Percentiles rank a stretch among this genome's conserved stretches.
Evolutionary conservation across 129 eudicot genomes (phyloP).

Genomic region (Apium graveolens): DNA sequence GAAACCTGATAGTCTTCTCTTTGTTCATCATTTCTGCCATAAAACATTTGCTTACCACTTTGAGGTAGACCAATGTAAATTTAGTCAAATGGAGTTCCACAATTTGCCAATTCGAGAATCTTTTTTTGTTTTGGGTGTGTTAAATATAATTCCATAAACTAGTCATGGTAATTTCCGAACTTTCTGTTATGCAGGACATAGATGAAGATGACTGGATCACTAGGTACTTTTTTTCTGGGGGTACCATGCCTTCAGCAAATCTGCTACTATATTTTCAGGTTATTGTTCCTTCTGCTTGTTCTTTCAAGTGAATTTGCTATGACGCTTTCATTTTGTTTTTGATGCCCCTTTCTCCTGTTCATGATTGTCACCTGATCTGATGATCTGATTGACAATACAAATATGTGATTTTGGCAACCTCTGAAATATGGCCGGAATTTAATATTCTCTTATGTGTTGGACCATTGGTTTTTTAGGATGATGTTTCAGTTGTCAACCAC

Average conservation of each 20-base stretch:
- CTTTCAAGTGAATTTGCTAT: background rate
- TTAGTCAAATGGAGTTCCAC: background rate
- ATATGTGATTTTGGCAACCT: background rate
- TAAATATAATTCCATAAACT: background rate
- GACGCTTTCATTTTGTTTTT: background rate
- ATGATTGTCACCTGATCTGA: background rate
- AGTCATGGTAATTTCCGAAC: background rate
- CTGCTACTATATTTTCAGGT: constrained; percentile 97
- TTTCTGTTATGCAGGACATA: constrained; percentile 55
- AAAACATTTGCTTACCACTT: constrained; percentile 92
- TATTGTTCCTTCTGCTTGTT: background rate
- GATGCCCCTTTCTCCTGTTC: background rate
- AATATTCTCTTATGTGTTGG: background rate
- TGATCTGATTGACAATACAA: background rate
- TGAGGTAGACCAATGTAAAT: constrained; percentile 45
- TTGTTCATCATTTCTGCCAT: constrained; percentile 94
- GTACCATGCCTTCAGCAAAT: constrained; percentile 95
- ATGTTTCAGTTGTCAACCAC: constrained; percentile 70
- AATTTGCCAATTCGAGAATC: background rate
- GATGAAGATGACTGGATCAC: constrained; percentile 96
- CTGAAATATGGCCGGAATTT: background rate
- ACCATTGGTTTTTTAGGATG: constrained; percentile 46
- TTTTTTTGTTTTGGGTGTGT: no score
- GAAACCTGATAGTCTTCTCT: constrained; percentile 63
- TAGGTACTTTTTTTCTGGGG: constrained; percentile 93